phyloP scores from a whole-genome alignment of 495 filamentous ascomycete species.

The Gamarada debralockiae region DNA sequence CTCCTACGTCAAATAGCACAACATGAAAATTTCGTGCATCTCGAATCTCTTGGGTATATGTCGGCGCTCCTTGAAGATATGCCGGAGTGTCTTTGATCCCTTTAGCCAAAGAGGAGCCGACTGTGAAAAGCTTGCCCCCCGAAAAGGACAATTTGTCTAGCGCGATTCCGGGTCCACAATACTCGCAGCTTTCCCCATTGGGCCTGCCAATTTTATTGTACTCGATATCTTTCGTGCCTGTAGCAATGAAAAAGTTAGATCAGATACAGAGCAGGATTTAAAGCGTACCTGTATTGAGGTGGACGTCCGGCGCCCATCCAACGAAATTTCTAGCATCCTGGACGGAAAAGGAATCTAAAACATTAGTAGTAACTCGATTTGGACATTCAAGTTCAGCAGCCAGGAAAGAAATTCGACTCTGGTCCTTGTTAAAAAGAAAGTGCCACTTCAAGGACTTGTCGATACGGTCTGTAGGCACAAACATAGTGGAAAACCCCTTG shows the following conservation, averaged over 20 bases:
- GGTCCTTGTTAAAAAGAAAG: slow-evolving; percentile 21
- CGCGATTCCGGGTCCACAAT: not conserved
- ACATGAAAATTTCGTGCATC: slow-evolving; percentile 22
- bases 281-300: slow-evolving; percentile 6
- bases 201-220: slow-evolving; percentile 15
- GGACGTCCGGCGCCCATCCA: slow-evolving; percentile 4
- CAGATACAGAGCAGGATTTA: no score
- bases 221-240: not conserved
- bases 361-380: not conserved
- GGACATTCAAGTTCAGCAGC: not conserved
- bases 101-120: slow-evolving; percentile 6
- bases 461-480: slow-evolving; percentile 17
- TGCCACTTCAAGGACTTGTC: slow-evolving; percentile 27
- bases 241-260: no score
- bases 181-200: not conserved
- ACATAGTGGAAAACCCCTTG: slow-evolving; percentile 32
- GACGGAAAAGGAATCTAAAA: not conserved
- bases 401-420: not conserved
- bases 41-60: slow-evolving; percentile 19
- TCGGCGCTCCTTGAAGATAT: slow-evolving; percentile 1
- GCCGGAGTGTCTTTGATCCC: slow-evolving; percentile 19
- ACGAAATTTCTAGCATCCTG: slow-evolving; percentile 6
- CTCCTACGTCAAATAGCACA: slow-evolving; percentile 29
- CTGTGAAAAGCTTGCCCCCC: slow-evolving; percentile 20
- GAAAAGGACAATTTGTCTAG: slow-evolving; percentile 23